Evolutionary conservation across 371 early-diverging fungal species (phyloP).

Genomic region (Mortierella sp.): DNA sequence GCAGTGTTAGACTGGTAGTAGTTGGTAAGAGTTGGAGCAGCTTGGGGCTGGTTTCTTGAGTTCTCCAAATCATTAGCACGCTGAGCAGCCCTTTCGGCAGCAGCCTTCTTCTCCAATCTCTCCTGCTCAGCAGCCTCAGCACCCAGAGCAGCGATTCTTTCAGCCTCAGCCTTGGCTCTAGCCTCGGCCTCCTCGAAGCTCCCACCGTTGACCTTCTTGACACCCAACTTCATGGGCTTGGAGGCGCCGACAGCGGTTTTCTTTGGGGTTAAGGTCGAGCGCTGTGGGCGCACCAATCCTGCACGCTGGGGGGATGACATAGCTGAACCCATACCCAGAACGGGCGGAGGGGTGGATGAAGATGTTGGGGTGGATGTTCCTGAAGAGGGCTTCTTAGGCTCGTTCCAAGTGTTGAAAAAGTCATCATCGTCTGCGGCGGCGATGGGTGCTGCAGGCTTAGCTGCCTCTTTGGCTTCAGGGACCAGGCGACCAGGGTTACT

Average conservation of each 20-base stretch:
- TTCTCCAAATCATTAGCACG: constrained; percentile 39
- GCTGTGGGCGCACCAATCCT: constrained; percentile 54
- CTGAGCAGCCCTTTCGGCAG: constrained; percentile 46
- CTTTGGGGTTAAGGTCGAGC: constrained; percentile 57
- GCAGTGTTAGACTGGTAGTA: constrained; percentile 55
- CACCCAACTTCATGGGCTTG: constrained; percentile 84
- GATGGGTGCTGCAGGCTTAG: constrained; percentile 29
- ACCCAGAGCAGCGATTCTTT: constrained; percentile 77
- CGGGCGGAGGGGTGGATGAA: constrained; percentile 48
- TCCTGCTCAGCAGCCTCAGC: constrained; percentile 79
- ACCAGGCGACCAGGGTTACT: constrained; percentile 53
- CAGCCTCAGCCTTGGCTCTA: constrained; percentile 88
- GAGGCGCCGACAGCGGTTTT: constrained; percentile 58
- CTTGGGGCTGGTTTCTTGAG: constrained; percentile 30
- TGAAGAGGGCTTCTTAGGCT: constrained; percentile 52
- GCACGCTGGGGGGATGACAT: constrained; percentile 41
- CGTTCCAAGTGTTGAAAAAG: constrained; percentile 59
- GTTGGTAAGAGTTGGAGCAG: constrained; percentile 35
- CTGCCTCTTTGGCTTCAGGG: constrained; percentile 28
- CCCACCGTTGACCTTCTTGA: constrained; percentile 82
- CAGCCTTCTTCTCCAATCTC: constrained; percentile 49
- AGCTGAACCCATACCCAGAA: constrained; percentile 28
- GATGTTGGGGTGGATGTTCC: constrained; percentile 54
- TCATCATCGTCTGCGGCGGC: constrained; percentile 43
- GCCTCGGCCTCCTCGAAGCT: constrained; percentile 96